Conservation (phyloP, 2,329 filamentous ascomycete genomes). For the Nothomitra cinnamomea region DNA sequence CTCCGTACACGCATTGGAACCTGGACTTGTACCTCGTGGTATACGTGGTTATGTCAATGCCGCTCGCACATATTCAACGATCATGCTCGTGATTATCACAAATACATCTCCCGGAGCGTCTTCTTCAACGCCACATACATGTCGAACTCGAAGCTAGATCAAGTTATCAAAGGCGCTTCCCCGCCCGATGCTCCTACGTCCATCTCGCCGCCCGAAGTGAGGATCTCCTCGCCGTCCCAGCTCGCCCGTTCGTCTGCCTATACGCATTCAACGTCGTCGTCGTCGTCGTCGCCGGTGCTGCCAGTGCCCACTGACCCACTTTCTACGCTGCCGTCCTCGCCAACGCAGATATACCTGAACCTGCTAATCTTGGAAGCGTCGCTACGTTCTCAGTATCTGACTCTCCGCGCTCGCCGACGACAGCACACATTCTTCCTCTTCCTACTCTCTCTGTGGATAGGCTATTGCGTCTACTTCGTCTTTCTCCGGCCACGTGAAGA, state of each 20-base stretch:
- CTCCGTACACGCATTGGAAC: no score
- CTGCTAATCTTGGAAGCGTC: slow-evolving; percentile 92
- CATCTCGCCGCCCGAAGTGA: slow-evolving; percentile 28
- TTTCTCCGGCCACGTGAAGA: slow-evolving; percentile 95
- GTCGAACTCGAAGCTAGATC: slow-evolving; percentile 54
- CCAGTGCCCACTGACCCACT: slow-evolving; percentile 47
- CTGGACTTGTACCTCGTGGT: no score
- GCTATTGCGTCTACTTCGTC: slow-evolving; percentile 73
- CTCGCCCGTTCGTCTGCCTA: slow-evolving; percentile 14
- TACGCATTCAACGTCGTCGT: slow-evolving; percentile 13
- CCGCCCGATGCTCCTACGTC: slow-evolving; percentile 36
- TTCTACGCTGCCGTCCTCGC: slow-evolving; percentile 69
- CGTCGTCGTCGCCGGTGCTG: slow-evolving; percentile 22
- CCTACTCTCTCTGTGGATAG: slow-evolving; percentile 63
- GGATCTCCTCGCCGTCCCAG: slow-evolving; percentile 20
- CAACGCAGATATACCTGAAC: slow-evolving; percentile 95
- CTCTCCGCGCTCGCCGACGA: slow-evolving; percentile 68
- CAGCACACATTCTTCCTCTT: slow-evolving; percentile 88
- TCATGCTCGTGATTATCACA: background rate
- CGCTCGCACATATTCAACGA: slow-evolving; percentile 5
- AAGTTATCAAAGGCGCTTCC: slow-evolving; percentile 81
- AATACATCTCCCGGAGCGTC: background rate
- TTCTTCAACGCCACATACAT: slow-evolving; percentile 23
- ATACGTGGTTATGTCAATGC: no score
- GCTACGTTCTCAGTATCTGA: slow-evolving; percentile 80